phyloP scores from a whole-genome alignment of 2,329 filamentous ascomycete genomes.

The Colletotrichum sp. region DNA sequence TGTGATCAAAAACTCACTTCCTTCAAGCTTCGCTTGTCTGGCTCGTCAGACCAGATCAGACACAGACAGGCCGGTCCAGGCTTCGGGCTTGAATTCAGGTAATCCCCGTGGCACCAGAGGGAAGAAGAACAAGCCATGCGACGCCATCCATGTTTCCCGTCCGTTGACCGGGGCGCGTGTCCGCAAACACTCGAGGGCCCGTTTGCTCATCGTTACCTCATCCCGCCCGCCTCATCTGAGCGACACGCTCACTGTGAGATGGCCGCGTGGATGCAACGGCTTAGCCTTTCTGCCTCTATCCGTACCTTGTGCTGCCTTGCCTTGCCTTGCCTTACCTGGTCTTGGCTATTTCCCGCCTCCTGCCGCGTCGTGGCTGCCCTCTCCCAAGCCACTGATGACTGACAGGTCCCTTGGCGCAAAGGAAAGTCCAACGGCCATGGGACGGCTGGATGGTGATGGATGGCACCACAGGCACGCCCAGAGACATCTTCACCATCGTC shows the following conservation, averaged over 20 bases:
- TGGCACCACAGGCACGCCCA: background rate
- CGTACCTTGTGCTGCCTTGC: background rate
- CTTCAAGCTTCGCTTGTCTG: background rate
- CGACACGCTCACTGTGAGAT: background rate
- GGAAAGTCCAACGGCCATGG: background rate
- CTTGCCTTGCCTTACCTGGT: background rate
- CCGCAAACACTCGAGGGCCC: background rate
- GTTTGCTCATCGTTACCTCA: conserved; percentile 6
- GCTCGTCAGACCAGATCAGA: background rate
- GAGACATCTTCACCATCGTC: background rate
- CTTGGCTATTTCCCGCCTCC: background rate
- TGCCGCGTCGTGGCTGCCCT: background rate
- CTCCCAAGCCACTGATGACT: background rate
- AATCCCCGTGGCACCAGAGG: background rate
- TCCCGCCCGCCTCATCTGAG: background rate
- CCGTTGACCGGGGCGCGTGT: background rate
- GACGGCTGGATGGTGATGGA: background rate
- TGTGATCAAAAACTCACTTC: background rate
- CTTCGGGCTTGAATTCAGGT: background rate
- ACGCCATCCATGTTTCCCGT: background rate
- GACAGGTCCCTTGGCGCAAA: background rate
- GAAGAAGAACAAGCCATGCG: background rate
- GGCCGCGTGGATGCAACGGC: background rate
- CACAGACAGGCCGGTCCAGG: background rate
- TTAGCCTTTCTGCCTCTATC: background rate